Conservation (phyloP, 1,284 basidiomycete genomes). For the Melampsora americana region DNA sequence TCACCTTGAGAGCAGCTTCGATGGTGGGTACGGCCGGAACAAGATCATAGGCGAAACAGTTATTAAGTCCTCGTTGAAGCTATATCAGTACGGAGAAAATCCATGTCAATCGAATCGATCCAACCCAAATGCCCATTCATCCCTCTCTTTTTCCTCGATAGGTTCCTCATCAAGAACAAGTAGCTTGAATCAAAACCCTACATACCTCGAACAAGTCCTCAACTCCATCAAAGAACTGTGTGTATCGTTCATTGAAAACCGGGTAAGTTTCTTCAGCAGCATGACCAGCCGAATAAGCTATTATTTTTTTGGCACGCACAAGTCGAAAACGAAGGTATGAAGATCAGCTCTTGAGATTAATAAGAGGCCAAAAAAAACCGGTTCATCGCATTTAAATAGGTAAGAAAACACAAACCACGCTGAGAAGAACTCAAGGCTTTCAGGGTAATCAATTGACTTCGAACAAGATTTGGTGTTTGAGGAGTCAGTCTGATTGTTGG, state of each 20-base stretch:
- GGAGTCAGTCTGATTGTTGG: constrained; percentile 1
- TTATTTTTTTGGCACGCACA: neutral
- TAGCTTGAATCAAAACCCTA: neutral
- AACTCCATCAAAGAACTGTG: constrained; percentile 84
- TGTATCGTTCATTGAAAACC: constrained; percentile 87
- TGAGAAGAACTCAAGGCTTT: neutral
- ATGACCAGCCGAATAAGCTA: constrained; percentile 37
- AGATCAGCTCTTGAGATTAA: neutral
- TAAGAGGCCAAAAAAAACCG: neutral
- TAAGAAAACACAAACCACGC: neutral
- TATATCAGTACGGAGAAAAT: neutral
- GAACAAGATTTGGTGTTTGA: neutral
- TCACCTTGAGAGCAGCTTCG: constrained; percentile 39
- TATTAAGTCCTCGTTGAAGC: constrained; percentile 94
- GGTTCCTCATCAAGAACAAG: too few species aligned
- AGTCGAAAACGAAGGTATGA: neutral
- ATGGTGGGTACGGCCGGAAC: constrained; percentile 65
- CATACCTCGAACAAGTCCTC: constrained; percentile 83
- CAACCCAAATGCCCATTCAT: too few species aligned
- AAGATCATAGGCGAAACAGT: constrained; percentile 98
- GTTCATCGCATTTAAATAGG: neutral
- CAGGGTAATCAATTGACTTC: neutral
- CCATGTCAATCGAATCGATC: too few species aligned
- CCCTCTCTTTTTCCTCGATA: too few species aligned
- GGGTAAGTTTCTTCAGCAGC: constrained; percentile 83